Conservation (phyloP, 768 basidiomycete species). For the Kwoniella sp. region DNA sequence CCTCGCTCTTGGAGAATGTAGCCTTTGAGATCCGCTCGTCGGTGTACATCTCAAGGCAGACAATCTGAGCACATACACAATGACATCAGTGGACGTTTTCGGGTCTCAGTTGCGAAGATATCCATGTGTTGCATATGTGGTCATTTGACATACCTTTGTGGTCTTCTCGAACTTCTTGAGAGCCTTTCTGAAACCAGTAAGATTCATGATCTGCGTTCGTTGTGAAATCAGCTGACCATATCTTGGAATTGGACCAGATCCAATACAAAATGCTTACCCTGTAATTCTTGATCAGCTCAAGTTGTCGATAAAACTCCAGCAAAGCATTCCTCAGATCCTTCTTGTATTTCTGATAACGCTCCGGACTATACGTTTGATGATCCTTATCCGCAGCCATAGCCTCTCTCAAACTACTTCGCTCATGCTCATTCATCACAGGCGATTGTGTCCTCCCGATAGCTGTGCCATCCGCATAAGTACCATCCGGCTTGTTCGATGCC, state of each 20-base stretch:
- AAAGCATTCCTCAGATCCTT: slow-evolving; percentile 80
- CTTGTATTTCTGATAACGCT: slow-evolving; percentile 81
- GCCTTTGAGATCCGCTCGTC: slow-evolving; percentile 73
- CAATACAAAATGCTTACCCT: too few relatives aligned
- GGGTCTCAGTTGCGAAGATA: too few relatives aligned
- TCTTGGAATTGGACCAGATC: too few relatives aligned
- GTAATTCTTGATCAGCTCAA: slow-evolving; percentile 87
- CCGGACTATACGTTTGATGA: slow-evolving; percentile 63
- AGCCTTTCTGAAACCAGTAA: slow-evolving; percentile 87
- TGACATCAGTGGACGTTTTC: background rate
- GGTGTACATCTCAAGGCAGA: slow-evolving; percentile 76
- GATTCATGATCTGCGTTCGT: slow-evolving; percentile 69
- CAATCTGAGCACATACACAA: slow-evolving; percentile 59
- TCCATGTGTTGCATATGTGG: too few relatives aligned
- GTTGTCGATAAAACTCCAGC: slow-evolving; percentile 78
- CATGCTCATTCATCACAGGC: slow-evolving; percentile 8
- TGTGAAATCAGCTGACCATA: background rate
- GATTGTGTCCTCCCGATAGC: slow-evolving; percentile 9
- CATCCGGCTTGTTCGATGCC: background rate
- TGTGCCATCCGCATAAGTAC: background rate
- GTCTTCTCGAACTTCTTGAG: slow-evolving; percentile 82
- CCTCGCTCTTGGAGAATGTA: slow-evolving; percentile 67
- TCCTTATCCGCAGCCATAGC: slow-evolving; percentile 44
- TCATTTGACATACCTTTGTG: slow-evolving; percentile 61
- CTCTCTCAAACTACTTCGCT: slow-evolving; percentile 25